Percentiles rank a stretch among this genome's conserved stretches.
Conservation (phyloP, 306 rosid species). For the Dryas drummondii region DNA sequence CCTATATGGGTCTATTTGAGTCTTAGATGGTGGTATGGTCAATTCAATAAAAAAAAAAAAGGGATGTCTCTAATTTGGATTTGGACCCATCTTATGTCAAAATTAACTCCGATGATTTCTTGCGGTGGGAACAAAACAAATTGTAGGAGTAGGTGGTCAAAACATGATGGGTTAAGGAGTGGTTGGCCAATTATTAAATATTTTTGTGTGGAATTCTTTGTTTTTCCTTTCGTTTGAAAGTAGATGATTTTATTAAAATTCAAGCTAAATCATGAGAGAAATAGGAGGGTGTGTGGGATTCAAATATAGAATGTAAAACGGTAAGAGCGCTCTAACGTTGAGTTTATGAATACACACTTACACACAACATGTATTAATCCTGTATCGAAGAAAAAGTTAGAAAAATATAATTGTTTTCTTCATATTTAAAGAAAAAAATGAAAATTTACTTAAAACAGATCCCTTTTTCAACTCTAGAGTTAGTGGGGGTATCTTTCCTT, state of each 20-base stretch:
- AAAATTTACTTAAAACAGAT: too few species aligned
- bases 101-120: slow-evolving; percentile 20
- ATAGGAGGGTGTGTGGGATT: too few species aligned
- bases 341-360: too few species aligned
- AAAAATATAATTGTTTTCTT: too few species aligned
- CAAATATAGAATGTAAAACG: too few species aligned
- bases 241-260: too few species aligned
- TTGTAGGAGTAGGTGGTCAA: not conserved
- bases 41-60: not conserved
- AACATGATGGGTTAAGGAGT: not conserved
- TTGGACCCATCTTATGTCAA: slow-evolving; percentile 1
- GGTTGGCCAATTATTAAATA: not conserved
- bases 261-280: too few species aligned
- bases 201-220: not conserved
- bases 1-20: too few species aligned
- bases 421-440: too few species aligned
- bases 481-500: not conserved
- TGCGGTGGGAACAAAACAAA: not conserved
- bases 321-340: too few species aligned
- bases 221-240: not conserved
- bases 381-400: too few species aligned
- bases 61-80: not conserved
- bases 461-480: not conserved
- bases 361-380: too few species aligned
- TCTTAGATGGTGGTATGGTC: not conserved